Base-by-base conservation (phyloP, 495 filamentous ascomycete genomes). In the Lindgomyces ingoldianus region DNA sequence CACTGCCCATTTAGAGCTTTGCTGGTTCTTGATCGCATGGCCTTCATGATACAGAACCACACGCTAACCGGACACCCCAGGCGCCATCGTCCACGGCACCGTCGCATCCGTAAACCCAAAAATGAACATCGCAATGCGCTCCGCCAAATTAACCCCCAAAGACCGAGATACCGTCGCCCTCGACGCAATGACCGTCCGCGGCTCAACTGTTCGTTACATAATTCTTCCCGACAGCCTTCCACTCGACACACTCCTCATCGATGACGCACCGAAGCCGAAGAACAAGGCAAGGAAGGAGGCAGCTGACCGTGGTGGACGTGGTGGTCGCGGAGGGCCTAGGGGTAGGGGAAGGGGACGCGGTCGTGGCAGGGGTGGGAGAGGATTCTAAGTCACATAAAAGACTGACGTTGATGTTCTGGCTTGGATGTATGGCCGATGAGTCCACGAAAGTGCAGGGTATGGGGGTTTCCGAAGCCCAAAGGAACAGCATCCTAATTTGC, bases 271-370 rank as follows among this genome's bases (percentile, higher is more conserved):
- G 30, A 98, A 98, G 80, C 93, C 94, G 51, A 98, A 98, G 87
- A 98, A 98, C 78, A 98, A 98, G 85, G 93, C 94, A 27, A 81
- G 94, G 72, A 98, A 98, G 82, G 95, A 98, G 78, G 81, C 86
- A 6, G 33, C 33, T 27, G 89, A 90, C 68, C 78, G 85, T 55
- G 87, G 88, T 25, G 64, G 67, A 16, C 47, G 66, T 26, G 55
- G 53, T 61, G 68, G 62, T 22, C 78, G 80, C 22, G 80, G 86
- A 16, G 83, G 86, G 64, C 84, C 86, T 48, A 68, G 72, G 24
- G 72, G 76, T 18, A 73, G 72, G 26, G 66, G 81, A 26, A 88
- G 86, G 70, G 80, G 84, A 21, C 68, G 60, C 22, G 67, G 69
- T 68, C 67, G 67, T 57, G 72, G 62, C 64, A 52, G 70, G 58